phyloP scores from a whole-genome alignment of 2,329 filamentous ascomycete species.

The Pestalotiopsis sp. region DNA sequence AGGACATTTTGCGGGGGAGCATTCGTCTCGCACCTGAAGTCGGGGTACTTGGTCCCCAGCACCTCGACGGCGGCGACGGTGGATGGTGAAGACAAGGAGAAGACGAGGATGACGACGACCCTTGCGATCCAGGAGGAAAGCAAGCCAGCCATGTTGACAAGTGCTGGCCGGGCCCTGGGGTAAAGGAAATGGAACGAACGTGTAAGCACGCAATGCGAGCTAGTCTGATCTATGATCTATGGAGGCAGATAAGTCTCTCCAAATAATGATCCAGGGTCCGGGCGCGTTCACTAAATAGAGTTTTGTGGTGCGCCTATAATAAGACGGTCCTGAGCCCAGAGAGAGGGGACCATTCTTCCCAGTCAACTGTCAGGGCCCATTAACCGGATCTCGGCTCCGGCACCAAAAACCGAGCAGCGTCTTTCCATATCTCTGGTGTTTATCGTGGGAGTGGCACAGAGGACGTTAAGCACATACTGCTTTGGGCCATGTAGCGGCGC shows the following conservation, averaged over 20 bases:
- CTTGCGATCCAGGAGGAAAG: neutral
- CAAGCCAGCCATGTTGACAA: neutral
- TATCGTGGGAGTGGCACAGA: neutral
- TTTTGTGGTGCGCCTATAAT: neutral
- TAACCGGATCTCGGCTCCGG: neutral
- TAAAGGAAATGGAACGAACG: neutral
- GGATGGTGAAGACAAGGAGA: neutral
- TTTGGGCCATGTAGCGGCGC: neutral
- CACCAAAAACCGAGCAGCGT: neutral
- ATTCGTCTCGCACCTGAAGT: slow-evolving; percentile 1
- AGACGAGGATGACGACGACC: neutral
- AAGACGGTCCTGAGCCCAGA: neutral
- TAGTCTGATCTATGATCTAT: neutral
- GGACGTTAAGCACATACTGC: neutral
- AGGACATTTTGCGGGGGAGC: neutral
- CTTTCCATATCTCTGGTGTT: neutral
- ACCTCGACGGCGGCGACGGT: neutral
- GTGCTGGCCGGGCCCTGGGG: neutral
- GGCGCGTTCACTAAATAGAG: neutral
- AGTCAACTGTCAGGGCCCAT: neutral
- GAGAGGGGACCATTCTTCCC: neutral
- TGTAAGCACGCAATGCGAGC: neutral
- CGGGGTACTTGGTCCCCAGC: neutral
- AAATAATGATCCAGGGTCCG: neutral
- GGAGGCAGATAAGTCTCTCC: neutral